Conservation (phyloP, 1,284 basidiomycete genomes). For the Sporisorium scitamineum region DNA sequence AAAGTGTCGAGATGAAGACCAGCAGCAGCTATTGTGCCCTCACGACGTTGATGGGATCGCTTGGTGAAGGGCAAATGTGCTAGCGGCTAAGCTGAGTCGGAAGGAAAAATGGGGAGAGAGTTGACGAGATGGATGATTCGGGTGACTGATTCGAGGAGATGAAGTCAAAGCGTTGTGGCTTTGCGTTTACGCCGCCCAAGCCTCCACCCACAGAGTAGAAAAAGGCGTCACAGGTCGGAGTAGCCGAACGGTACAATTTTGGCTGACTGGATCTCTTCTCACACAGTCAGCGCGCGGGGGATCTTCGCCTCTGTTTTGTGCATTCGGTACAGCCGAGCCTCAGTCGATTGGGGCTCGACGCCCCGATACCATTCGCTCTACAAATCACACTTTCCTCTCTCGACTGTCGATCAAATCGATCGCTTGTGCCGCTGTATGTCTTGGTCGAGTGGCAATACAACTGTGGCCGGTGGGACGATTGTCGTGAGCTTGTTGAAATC, state of each 20-base stretch:
- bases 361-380: not conserved
- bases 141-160: not conserved
- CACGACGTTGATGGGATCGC: not conserved
- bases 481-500: no score
- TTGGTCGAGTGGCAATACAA: not conserved
- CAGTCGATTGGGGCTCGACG: not conserved
- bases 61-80: not conserved
- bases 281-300: not conserved
- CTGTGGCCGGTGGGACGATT: slow-evolving; percentile 1
- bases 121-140: not conserved
- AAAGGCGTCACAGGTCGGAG: not conserved
- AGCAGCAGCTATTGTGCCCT: not conserved
- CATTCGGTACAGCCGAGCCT: not conserved
- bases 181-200: no score
- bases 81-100: not conserved
- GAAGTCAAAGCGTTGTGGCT: not conserved
- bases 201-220: not conserved
- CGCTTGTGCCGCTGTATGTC: not conserved
- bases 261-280: not conserved
- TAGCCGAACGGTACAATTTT: not conserved
- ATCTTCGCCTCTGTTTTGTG: not conserved
- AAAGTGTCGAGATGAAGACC: not conserved
- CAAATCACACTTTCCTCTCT: no score
- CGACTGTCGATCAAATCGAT: no score
- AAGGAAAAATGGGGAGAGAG: not conserved